Evolutionary conservation across 441 rosid species (phyloP).

Genomic region (Gossypium trilobum): DNA sequence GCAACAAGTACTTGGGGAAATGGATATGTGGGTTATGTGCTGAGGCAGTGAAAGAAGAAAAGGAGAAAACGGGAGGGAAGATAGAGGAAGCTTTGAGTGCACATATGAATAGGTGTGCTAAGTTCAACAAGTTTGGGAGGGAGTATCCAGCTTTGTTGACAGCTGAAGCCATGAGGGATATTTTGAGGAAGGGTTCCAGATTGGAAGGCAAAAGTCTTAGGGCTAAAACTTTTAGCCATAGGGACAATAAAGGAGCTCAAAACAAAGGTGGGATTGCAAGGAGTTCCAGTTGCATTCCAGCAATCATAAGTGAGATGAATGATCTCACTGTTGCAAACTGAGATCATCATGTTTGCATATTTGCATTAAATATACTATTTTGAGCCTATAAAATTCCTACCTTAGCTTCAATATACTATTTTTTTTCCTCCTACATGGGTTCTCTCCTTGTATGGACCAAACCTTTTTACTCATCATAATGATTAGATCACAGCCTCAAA

Average conservation of each 20-base stretch:
- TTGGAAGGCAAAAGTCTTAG: conserved; percentile 19
- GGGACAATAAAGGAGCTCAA: conserved; percentile 27
- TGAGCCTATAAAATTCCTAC: neutral
- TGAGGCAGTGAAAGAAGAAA: conserved; percentile 87
- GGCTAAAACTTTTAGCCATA: conserved; percentile 43
- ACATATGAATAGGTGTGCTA: conserved; percentile 68
- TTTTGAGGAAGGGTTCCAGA: conserved; percentile 43
- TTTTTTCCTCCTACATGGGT: neutral
- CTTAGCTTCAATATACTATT: neutral
- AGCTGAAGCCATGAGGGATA: conserved; percentile 86
- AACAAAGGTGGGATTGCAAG: conserved; percentile 53
- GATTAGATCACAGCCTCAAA: neutral
- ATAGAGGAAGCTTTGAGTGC: conserved; percentile 54
- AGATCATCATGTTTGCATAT: neutral
- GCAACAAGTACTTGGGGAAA: conserved; percentile 56
- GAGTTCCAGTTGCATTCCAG: conserved; percentile 86
- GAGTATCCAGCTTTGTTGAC: conserved; percentile 69
- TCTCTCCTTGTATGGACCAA: neutral
- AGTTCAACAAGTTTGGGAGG: conserved; percentile 68
- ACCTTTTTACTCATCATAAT: neutral
- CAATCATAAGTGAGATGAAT: conserved; percentile 49
- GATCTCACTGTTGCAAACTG: conserved; percentile 24
- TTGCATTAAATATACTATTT: neutral
- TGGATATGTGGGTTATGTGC: conserved; percentile 85
- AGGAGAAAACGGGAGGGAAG: conserved; percentile 47